Percentiles rank a stretch among this genome's conserved stretches.
phyloP scores from a whole-genome alignment of 495 filamentous ascomycete genomes.

The Tuber magnatum region DNA sequence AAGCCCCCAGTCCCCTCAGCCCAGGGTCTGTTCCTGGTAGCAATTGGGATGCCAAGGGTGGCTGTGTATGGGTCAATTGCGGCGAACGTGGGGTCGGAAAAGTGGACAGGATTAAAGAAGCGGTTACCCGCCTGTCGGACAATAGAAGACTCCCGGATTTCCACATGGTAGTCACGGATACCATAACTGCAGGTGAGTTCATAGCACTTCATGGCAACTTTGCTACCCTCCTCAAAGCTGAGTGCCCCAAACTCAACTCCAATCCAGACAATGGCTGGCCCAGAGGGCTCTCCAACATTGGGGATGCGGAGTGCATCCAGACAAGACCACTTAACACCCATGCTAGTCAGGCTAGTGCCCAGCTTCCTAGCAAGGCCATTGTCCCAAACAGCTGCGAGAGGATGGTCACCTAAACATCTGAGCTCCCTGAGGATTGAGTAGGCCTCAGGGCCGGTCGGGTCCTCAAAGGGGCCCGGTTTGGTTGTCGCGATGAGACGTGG shows the following conservation, averaged over 20 bases:
- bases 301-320: background rate
- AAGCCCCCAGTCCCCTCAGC: background rate
- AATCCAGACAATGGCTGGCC: background rate
- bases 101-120: background rate
- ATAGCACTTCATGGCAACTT: background rate
- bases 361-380: background rate
- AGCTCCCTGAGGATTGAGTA: background rate
- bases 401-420: background rate
- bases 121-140: background rate
- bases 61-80: background rate
- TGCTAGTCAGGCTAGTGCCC: background rate
- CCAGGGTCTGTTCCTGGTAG: background rate
- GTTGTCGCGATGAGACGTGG: background rate
- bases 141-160: background rate
- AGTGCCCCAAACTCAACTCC: background rate
- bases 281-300: background rate
- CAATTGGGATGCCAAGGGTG: background rate
- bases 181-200: rapidly evolving
- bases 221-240: background rate
- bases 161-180: background rate
- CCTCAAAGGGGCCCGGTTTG: background rate
- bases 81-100: background rate
- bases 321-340: background rate
- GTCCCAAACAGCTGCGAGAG: background rate
- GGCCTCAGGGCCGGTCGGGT: background rate